phyloP scores from a whole-genome alignment of 345 rosid genomes.

The Balakata baccata region DNA sequence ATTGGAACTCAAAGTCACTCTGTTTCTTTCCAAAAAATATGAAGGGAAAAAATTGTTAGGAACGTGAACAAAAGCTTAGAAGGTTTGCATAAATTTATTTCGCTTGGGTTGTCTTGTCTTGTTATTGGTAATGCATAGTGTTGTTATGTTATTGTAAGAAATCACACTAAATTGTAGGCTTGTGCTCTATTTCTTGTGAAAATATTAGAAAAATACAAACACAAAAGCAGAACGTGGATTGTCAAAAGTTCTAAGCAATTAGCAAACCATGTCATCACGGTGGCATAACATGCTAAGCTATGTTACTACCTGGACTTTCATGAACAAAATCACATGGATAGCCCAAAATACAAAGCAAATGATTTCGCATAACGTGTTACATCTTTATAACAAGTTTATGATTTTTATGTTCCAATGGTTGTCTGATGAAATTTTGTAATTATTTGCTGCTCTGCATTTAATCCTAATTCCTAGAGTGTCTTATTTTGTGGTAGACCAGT shows the following conservation, averaged over 20 bases:
- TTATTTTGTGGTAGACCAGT: neutral
- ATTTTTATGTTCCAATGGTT: neutral
- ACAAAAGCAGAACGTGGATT: too few relatives aligned
- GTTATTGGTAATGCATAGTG: too few relatives aligned
- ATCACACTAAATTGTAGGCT: too few relatives aligned
- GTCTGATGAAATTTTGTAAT: neutral
- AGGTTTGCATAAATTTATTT: too few relatives aligned
- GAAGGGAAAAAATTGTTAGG: neutral
- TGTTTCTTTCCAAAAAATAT: too few relatives aligned
- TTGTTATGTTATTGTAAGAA: too few relatives aligned
- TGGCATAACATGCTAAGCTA: neutral
- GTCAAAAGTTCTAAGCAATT: neutral
- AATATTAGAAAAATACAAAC: too few relatives aligned
- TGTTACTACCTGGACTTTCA: too few relatives aligned
- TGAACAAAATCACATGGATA: neutral
- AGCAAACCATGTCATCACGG: neutral
- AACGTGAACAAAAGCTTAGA: neutral
- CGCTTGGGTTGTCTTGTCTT: too few relatives aligned
- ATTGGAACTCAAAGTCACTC: too few relatives aligned
- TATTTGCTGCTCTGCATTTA: neutral
- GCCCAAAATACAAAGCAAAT: neutral
- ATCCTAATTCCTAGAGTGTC: neutral
- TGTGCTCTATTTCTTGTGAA: too few relatives aligned
- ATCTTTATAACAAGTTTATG: neutral
- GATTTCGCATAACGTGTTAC: neutral